Evolutionary conservation across 768 basidiomycete genomes (phyloP).

Genomic region (Mycena sanguinolenta): DNA sequence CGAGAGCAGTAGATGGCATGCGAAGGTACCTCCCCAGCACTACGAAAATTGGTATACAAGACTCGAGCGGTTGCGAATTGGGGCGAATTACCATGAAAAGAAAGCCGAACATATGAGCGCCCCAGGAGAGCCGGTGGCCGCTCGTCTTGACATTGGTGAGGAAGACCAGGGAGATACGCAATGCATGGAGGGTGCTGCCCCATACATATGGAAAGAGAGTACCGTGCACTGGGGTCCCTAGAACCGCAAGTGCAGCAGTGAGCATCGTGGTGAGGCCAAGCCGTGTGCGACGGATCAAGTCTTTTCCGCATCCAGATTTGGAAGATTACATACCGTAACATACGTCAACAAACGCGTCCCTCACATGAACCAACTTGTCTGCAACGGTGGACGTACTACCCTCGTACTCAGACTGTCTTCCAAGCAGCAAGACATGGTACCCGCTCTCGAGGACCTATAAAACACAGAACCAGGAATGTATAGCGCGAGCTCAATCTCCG

Average conservation of each 20-base stretch:
- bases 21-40: slow-evolving; percentile 62
- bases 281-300: not conserved
- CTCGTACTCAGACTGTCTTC: too few relatives aligned
- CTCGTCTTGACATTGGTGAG: slow-evolving; percentile 13
- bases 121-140: slow-evolving; percentile 24
- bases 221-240: slow-evolving; percentile 29
- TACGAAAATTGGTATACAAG: slow-evolving; percentile 5
- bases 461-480: too few relatives aligned
- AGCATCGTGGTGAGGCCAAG: slow-evolving; percentile 8
- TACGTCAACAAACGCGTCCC: too few relatives aligned
- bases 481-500: too few relatives aligned
- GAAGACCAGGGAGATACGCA: slow-evolving; percentile 32
- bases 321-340: too few relatives aligned
- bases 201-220: slow-evolving; percentile 32
- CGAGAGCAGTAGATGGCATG: slow-evolving; percentile 58
- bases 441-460: too few relatives aligned
- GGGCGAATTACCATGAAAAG: slow-evolving; percentile 30
- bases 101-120: slow-evolving; percentile 32
- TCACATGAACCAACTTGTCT: too few relatives aligned
- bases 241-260: slow-evolving; percentile 11
- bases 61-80: not conserved
- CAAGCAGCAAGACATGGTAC: too few relatives aligned
- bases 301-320: not conserved
- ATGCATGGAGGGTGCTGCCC: slow-evolving; percentile 33
- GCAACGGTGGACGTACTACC: too few relatives aligned